phyloP scores from a whole-genome alignment of 169 alveolate genomes.

The Perkinsus olseni region DNA sequence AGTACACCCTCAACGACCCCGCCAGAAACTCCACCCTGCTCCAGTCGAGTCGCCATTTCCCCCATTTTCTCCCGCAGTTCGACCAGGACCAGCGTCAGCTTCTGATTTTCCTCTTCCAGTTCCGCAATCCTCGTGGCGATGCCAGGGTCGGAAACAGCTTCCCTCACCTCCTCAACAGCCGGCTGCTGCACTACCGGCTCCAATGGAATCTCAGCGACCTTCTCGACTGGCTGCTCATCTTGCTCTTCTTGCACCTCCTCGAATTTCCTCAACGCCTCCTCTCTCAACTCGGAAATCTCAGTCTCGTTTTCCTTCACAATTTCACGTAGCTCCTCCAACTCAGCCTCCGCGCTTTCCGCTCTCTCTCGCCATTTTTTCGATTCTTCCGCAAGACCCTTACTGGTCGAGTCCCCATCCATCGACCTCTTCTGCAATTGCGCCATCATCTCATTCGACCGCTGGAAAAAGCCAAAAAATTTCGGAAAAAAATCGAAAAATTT shows the following conservation, averaged over 20 bases:
- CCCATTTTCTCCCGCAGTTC: not conserved
- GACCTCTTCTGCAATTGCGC: not conserved
- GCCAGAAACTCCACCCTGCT: not conserved
- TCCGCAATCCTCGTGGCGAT: not conserved
- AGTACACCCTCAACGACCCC: not conserved
- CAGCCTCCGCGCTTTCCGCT: not conserved
- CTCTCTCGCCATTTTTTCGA: not conserved
- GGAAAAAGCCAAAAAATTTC: not conserved
- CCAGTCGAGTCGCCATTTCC: not conserved
- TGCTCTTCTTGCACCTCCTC: not conserved
- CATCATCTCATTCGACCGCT: not conserved
- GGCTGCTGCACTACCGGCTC: not conserved
- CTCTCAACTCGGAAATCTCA: not conserved
- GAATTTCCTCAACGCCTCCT: not conserved
- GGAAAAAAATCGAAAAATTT: not conserved
- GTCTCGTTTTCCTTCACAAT: not conserved
- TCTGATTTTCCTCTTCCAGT: not conserved
- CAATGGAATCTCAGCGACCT: no score
- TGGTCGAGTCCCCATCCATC: not conserved
- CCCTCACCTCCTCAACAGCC: not conserved
- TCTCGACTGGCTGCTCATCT: not conserved
- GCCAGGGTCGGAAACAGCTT: not conserved
- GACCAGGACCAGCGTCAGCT: not conserved
- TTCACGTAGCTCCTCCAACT: not conserved
- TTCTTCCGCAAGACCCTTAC: not conserved